Evolutionary conservation across 352 stramenopile genomes (phyloP).

Genomic region (Peronospora belbahrii): DNA sequence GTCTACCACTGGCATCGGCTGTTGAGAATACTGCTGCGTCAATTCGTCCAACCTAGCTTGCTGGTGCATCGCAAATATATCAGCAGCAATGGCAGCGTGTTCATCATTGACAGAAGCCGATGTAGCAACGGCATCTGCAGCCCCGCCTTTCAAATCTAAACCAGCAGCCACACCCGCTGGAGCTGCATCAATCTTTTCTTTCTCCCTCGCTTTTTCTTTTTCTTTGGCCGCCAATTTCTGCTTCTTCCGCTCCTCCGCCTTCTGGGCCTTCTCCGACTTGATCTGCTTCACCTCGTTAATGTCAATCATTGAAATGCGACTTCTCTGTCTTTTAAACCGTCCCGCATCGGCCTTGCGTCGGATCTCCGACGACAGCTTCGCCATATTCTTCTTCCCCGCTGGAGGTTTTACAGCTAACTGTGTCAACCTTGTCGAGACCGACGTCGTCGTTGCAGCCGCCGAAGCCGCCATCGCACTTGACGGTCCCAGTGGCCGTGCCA

Average conservation of each 20-base stretch:
- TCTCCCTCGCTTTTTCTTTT: constrained; percentile 33
- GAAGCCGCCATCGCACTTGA: constrained; percentile 15
- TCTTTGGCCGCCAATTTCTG: constrained; percentile 42
- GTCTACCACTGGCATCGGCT: constrained; percentile 13
- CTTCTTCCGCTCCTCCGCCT: constrained; percentile 76
- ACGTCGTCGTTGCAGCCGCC: constrained; percentile 9
- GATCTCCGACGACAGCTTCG: constrained; percentile 72
- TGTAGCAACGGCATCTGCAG: constrained; percentile 3
- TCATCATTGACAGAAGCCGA: constrained; percentile 20
- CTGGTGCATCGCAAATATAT: constrained; percentile 35
- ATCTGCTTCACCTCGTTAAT: constrained; percentile 86
- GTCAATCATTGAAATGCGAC: constrained; percentile 84
- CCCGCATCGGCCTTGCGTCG: constrained; percentile 74
- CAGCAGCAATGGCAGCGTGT: constrained; percentile 28
- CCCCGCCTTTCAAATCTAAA: constrained; percentile 13
- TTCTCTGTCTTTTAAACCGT: constrained; percentile 76
- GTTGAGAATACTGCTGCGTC: constrained; percentile 14
- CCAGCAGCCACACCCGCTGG: constrained; percentile 1
- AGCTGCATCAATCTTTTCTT: constrained; percentile 15
- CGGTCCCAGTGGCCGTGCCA: constrained; percentile 24
- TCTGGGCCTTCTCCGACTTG: constrained; percentile 76
- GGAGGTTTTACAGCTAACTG: constrained; percentile 22
- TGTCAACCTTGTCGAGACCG: constrained; percentile 21
- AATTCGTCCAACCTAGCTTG: constrained; percentile 21
- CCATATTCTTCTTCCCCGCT: constrained; percentile 57